These are phyloP conservation scores for Saccharomycopsis hybrid DNA, from an alignment of 1,139 yeast genomes.

Conservation along the genomic window DNA sequence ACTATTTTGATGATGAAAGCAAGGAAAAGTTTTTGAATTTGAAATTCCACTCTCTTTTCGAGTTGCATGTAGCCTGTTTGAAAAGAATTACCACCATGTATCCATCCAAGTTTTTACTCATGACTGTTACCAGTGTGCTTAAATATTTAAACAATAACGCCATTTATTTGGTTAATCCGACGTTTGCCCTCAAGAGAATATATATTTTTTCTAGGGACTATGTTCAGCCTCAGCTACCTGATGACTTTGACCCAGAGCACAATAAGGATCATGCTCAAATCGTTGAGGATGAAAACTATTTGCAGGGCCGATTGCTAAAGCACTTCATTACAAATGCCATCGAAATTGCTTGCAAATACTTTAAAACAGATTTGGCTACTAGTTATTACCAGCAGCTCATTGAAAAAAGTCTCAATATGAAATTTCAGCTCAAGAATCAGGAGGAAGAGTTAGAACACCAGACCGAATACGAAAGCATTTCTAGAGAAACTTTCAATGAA, in stretches of 20 bases:
- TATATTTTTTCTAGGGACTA: conserved; percentile 66
- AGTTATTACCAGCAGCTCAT: conserved; percentile 22
- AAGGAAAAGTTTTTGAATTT: conserved; percentile 41
- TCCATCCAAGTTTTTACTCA: conserved; percentile 72
- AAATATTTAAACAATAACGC: conserved; percentile 42
- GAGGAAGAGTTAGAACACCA: neutral
- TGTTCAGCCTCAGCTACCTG: conserved; percentile 40
- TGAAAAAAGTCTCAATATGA: conserved; percentile 16
- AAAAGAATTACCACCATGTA: conserved; percentile 51
- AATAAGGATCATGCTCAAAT: conserved; percentile 37
- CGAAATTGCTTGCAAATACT: conserved; percentile 33
- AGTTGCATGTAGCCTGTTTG: conserved; percentile 49
- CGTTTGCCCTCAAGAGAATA: conserved; percentile 52
- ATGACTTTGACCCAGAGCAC: conserved; percentile 30
- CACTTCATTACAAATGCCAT: conserved; percentile 41
- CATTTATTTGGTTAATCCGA: conserved; percentile 28
- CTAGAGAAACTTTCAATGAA: neutral
- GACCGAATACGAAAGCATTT: neutral
- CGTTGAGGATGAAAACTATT: conserved; percentile 47
- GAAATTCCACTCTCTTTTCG: conserved; percentile 57
- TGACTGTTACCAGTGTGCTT: conserved; percentile 52
- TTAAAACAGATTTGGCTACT: conserved; percentile 28
- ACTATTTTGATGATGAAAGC: conserved; percentile 20
- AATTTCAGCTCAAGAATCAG: conserved; percentile 8
- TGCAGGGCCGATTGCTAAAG: conserved; percentile 37